Evolutionary conservation across 495 filamentous ascomycete genomes (phyloP).

Genomic region (Trichocladium uniseriatum): DNA sequence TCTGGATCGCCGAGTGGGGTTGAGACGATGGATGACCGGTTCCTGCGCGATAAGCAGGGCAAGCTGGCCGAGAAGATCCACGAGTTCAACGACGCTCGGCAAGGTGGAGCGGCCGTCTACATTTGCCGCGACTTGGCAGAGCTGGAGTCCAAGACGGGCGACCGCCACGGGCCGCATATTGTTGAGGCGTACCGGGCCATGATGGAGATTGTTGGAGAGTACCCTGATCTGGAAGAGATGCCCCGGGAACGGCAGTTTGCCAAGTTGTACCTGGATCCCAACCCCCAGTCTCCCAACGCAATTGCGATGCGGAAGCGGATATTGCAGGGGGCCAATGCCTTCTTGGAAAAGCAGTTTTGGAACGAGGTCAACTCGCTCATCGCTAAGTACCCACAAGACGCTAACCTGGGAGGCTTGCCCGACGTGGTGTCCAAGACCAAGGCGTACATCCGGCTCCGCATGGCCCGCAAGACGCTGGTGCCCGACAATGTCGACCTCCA

Average conservation of each 20-base stretch:
- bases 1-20: constrained; percentile 25
- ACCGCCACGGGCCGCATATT: constrained; percentile 57
- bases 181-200: constrained; percentile 71
- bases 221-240: constrained; percentile 44
- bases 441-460: constrained; percentile 75
- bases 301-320: constrained; percentile 62
- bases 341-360: constrained; percentile 66
- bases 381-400: constrained; percentile 74
- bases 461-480: constrained; percentile 66
- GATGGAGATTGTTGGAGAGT: constrained; percentile 62
- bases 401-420: constrained; percentile 80
- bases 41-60: constrained; percentile 68
- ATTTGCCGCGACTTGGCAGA: constrained; percentile 62
- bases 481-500: constrained; percentile 66
- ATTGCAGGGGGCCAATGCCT: constrained; percentile 63
- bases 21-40: constrained; percentile 56
- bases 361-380: constrained; percentile 64
- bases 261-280: constrained; percentile 60
- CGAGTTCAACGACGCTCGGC: constrained; percentile 60
- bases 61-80: constrained; percentile 68
- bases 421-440: constrained; percentile 81
- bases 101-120: constrained; percentile 55
- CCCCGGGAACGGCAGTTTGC: constrained; percentile 71
- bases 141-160: constrained; percentile 57
- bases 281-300: constrained; percentile 49